Percentiles rank a stretch among this genome's conserved stretches.
These are phyloP conservation scores for Colletotrichum lindemuthianum DNA, from an alignment of 2,329 filamentous ascomycete genomes.

Conservation along the genomic window DNA sequence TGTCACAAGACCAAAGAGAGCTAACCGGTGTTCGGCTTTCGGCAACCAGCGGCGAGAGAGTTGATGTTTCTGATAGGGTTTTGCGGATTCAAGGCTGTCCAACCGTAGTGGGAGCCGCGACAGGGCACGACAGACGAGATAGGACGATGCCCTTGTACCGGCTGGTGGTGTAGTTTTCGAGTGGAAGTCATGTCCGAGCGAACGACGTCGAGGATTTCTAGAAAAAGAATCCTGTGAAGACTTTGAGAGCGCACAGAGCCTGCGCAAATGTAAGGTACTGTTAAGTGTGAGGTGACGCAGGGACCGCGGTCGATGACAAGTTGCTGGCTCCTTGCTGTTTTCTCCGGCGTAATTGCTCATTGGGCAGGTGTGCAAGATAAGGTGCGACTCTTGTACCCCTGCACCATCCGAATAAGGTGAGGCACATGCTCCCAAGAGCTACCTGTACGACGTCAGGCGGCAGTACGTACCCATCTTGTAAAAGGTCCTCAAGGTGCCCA, in stretches of 20 bases:
- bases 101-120: background rate
- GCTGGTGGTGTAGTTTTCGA: background rate
- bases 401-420: constrained; percentile 8
- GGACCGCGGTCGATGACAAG: constrained; percentile 17
- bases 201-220: constrained; percentile 15
- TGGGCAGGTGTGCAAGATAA: constrained; percentile 19
- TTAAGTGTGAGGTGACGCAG: constrained; percentile 14
- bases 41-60: background rate
- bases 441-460: background rate
- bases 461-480: too few relatives aligned
- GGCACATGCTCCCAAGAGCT: constrained; percentile 3
- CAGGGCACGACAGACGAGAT: constrained; percentile 15
- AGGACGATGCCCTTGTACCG: background rate
- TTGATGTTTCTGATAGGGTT: constrained; percentile 12
- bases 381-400: constrained; percentile 10
- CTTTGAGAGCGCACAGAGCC: constrained; percentile 4
- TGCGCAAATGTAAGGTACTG: background rate
- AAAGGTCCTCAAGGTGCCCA: too few relatives aligned
- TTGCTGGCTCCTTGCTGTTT: constrained; percentile 6
- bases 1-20: background rate
- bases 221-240: constrained; percentile 16
- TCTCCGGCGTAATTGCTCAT: background rate
- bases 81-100: constrained; percentile 9
- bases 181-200: background rate
- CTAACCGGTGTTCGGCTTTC: background rate